Evolutionary conservation across 139 green algal species (phyloP).

Genomic region (Gonium pectorale): DNA sequence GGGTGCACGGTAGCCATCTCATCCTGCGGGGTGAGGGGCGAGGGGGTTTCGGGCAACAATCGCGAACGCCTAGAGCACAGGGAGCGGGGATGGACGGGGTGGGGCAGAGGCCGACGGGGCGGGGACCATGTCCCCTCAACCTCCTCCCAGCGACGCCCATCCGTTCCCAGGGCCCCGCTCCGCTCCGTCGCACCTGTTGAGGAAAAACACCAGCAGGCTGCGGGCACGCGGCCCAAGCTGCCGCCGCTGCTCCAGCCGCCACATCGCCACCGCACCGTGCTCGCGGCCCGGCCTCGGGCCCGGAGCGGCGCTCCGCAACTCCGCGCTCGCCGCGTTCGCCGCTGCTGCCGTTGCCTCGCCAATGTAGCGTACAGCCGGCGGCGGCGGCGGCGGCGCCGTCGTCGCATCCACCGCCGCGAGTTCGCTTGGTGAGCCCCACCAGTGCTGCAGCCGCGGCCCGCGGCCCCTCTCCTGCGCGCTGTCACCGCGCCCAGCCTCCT

Average conservation of each 20-base stretch:
- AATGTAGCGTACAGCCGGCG: neutral
- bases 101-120: no score
- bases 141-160: no score
- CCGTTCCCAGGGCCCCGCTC: neutral
- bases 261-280: neutral
- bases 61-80: no score
- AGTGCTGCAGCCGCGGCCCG: neutral
- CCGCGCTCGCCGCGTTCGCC: neutral
- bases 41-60: no score
- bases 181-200: neutral
- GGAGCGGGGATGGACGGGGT: no score
- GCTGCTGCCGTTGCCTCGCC: neutral
- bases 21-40: no score
- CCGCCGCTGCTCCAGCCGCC: slow-evolving; percentile 9
- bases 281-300: neutral
- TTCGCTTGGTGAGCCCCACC: no score
- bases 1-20: no score
- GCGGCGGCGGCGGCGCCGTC: neutral
- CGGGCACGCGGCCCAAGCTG: neutral
- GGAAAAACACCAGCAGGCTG: slow-evolving; percentile 22
- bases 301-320: no score
- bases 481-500: no score
- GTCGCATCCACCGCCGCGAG: no score
- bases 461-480: no score
- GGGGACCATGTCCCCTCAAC: neutral